These are phyloP conservation scores for Oryza meridionalis DNA, from an alignment of 176 grass and related monocot species.

Conservation along the genomic window DNA sequence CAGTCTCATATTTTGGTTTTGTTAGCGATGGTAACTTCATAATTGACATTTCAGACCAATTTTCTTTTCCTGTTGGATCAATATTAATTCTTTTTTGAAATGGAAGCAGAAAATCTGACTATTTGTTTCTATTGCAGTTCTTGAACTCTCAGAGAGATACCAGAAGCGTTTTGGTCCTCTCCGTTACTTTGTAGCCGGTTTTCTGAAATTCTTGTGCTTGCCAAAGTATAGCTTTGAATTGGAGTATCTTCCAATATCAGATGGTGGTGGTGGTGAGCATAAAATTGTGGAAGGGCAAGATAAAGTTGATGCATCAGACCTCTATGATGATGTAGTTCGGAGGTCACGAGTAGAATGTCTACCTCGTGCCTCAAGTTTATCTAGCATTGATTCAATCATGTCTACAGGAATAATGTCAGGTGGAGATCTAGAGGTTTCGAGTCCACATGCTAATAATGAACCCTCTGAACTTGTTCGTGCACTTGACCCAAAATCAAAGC, in stretches of 20 bases:
- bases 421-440: constrained; percentile 57
- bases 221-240: constrained; percentile 95
- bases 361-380: constrained; percentile 90
- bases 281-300: constrained; percentile 49
- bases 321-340: constrained; percentile 73
- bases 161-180: constrained; percentile 93
- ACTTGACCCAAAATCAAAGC: constrained; percentile 83
- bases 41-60: constrained; percentile 26
- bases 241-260: constrained; percentile 82
- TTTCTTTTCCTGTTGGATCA: constrained; percentile 1
- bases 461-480: constrained; percentile 85
- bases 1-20: constrained; percentile 98
- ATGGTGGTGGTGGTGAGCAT: constrained; percentile 49
- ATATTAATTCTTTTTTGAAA: background rate
- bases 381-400: constrained; percentile 96
- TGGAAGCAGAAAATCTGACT: constrained; percentile 19
- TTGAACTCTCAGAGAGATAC: constrained; percentile 96
- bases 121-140: constrained; percentile 69
- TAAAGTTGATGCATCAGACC: constrained; percentile 60
- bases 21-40: constrained; percentile 87
- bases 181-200: constrained; percentile 94
- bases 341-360: constrained; percentile 85
- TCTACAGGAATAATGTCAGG: constrained; percentile 74
- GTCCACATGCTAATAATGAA: constrained; percentile 69
- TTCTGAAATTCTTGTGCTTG: constrained; percentile 93